Evolutionary conservation across 2,329 filamentous ascomycete species (phyloP).

Genomic region (Neopestalotiopsis clavispora): DNA sequence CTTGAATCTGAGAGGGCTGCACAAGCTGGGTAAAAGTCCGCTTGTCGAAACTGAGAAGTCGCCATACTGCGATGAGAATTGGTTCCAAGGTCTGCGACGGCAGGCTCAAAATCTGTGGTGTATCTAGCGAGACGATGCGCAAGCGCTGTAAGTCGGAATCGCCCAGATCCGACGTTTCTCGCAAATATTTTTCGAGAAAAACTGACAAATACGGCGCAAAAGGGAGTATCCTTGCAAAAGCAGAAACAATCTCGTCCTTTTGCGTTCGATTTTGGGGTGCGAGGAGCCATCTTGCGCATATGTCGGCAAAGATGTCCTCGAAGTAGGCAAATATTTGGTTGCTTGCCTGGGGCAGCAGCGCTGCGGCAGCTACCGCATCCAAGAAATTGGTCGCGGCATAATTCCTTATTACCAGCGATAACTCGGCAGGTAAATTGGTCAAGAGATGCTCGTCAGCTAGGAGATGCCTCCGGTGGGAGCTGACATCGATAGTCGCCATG

Average conservation of each 20-base stretch:
- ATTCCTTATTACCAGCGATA: slow-evolving; percentile 69
- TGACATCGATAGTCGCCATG: slow-evolving; percentile 63
- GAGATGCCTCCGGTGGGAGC: slow-evolving; percentile 59
- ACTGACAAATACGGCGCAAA: slow-evolving; percentile 80
- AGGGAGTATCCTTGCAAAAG: slow-evolving; percentile 80
- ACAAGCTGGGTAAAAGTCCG: slow-evolving; percentile 69
- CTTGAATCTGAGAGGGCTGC: slow-evolving; percentile 70
- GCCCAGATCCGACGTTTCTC: slow-evolving; percentile 32
- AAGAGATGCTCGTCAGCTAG: slow-evolving; percentile 59
- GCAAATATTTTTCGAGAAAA: slow-evolving; percentile 62
- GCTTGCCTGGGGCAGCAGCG: slow-evolving; percentile 73
- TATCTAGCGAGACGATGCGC: slow-evolving; percentile 34
- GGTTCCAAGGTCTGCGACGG: slow-evolving; percentile 31
- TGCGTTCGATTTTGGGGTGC: slow-evolving; percentile 42
- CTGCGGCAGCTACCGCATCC: slow-evolving; percentile 70
- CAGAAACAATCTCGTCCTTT: slow-evolving; percentile 61
- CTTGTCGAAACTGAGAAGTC: slow-evolving; percentile 79
- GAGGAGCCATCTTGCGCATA: slow-evolving; percentile 80
- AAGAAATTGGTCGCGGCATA: slow-evolving; percentile 70
- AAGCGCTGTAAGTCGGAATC: slow-evolving; percentile 24
- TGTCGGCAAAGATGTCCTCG: slow-evolving; percentile 77
- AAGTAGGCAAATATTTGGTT: slow-evolving; percentile 77
- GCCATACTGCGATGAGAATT: slow-evolving; percentile 72
- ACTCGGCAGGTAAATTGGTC: slow-evolving; percentile 69
- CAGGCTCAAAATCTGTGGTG: slow-evolving; percentile 19